Conservation (phyloP, 768 basidiomycete species). For the Lentinula sp. region DNA sequence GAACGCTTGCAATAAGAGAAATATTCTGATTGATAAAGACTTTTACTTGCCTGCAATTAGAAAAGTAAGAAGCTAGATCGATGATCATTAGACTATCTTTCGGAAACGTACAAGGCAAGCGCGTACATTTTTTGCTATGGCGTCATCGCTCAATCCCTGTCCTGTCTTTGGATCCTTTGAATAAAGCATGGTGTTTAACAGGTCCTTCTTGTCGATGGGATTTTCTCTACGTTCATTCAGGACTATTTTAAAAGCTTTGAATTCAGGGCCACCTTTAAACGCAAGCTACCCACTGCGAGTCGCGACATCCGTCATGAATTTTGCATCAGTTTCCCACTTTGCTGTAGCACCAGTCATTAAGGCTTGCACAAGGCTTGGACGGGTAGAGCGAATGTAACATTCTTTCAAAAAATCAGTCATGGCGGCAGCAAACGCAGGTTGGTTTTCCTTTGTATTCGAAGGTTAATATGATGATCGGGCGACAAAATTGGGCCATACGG, state of each 20-base stretch:
- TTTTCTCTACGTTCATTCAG: conserved; percentile 30
- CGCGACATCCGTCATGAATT: conserved; percentile 34
- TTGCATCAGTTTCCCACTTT: conserved; percentile 34
- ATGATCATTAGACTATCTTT: background rate
- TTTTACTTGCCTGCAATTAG: conserved; percentile 34
- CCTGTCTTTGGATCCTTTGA: conserved; percentile 40
- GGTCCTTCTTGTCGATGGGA: conserved; percentile 33
- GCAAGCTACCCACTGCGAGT: conserved; percentile 25
- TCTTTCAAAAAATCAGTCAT: conserved; percentile 37
- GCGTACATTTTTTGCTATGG: conserved; percentile 35
- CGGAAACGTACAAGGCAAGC: background rate
- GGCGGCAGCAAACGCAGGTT: conserved; percentile 31
- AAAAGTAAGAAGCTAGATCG: conserved; percentile 36
- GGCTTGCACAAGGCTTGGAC: conserved; percentile 27
- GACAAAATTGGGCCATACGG: conserved; percentile 14
- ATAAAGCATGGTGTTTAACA: conserved; percentile 40
- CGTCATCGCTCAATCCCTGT: conserved; percentile 30
- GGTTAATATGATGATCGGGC: background rate
- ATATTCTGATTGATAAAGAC: background rate
- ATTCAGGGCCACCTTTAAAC: background rate
- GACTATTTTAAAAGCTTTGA: conserved; percentile 19
- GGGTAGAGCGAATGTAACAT: conserved; percentile 25
- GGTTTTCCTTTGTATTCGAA: conserved; percentile 17
- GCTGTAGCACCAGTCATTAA: conserved; percentile 27
- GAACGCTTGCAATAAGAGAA: background rate